Percentiles rank a stretch among this genome's conserved stretches.
phyloP scores from a whole-genome alignment of 1,284 basidiomycete species.

The Phaffia rhodozyma region DNA sequence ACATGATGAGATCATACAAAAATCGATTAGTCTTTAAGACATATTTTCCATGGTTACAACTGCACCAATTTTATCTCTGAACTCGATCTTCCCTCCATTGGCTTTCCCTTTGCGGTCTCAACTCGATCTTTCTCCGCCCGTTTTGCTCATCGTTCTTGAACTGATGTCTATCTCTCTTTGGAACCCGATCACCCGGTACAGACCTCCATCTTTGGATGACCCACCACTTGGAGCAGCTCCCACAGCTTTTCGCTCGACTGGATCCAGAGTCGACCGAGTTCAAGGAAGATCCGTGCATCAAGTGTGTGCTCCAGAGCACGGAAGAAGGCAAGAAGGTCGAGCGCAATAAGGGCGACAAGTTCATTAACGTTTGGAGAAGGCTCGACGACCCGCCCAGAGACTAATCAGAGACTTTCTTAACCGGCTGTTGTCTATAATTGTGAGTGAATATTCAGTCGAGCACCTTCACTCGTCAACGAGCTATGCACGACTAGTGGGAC shows the following conservation, averaged over 20 bases:
- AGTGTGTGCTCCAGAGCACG: constrained; percentile 66
- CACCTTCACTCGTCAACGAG: too few relatives aligned
- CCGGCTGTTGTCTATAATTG: too few relatives aligned
- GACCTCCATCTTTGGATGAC: constrained; percentile 96
- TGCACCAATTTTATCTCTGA: background rate
- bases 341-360: constrained; percentile 80
- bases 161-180: background rate
- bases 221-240: constrained; percentile 58
- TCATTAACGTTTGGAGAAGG: constrained; percentile 13
- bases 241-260: constrained; percentile 75
- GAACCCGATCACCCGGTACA: constrained; percentile 1
- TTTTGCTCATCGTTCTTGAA: background rate
- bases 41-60: background rate
- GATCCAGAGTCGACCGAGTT: constrained; percentile 7
- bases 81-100: background rate
- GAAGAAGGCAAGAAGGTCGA: constrained; percentile 97
- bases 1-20: too few relatives aligned
- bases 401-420: too few relatives aligned
- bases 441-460: too few relatives aligned
- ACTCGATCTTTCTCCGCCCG: background rate
- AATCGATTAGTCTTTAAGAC: too few relatives aligned
- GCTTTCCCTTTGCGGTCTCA: background rate
- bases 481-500: too few relatives aligned
- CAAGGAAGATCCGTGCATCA: constrained; percentile 46
- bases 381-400: constrained; percentile 3